These are phyloP conservation scores for Mycena sp. DNA, from an alignment of 1,284 basidiomycete genomes.

Conservation along the genomic window DNA sequence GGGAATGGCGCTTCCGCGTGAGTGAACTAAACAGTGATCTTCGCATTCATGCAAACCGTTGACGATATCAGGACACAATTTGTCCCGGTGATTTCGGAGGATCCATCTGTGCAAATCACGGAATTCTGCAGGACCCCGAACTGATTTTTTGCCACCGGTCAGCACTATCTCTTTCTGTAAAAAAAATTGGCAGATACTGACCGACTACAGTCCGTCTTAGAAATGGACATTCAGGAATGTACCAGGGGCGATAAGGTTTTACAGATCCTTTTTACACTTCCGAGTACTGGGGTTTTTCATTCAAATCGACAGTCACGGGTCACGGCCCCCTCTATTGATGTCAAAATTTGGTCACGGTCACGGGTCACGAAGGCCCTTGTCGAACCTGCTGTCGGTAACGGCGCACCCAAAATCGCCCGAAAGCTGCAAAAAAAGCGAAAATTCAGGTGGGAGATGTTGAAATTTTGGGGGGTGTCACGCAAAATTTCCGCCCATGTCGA, in stretches of 20 bases:
- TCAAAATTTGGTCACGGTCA: too few species aligned
- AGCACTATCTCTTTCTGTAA: not conserved
- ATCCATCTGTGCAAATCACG: slow-evolving; percentile 48
- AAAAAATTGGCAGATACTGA: slow-evolving; percentile 41
- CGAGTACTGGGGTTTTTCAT: too few species aligned
- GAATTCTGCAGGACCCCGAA: slow-evolving; percentile 57
- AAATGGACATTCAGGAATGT: slow-evolving; percentile 1
- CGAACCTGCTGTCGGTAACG: too few species aligned
- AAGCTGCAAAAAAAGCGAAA: too few species aligned
- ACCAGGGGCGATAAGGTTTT: slow-evolving; percentile 45
- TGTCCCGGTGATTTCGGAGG: slow-evolving; percentile 52
- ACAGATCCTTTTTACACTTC: slow-evolving; percentile 44
- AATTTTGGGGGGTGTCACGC: too few species aligned
- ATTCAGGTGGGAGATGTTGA: too few species aligned
- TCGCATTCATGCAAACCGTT: slow-evolving; percentile 48
- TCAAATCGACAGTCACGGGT: too few species aligned
- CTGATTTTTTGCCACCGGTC: slow-evolving; percentile 55
- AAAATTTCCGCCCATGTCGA: too few species aligned
- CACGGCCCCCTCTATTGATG: too few species aligned
- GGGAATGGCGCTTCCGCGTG: slow-evolving; percentile 62
- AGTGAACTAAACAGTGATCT: slow-evolving; percentile 42
- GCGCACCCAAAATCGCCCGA: too few species aligned
- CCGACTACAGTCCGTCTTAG: slow-evolving; percentile 34
- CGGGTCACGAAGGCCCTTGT: too few species aligned
- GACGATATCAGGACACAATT: slow-evolving; percentile 57